phyloP scores from a whole-genome alignment of 345 rosid species.

The Populus alba region DNA sequence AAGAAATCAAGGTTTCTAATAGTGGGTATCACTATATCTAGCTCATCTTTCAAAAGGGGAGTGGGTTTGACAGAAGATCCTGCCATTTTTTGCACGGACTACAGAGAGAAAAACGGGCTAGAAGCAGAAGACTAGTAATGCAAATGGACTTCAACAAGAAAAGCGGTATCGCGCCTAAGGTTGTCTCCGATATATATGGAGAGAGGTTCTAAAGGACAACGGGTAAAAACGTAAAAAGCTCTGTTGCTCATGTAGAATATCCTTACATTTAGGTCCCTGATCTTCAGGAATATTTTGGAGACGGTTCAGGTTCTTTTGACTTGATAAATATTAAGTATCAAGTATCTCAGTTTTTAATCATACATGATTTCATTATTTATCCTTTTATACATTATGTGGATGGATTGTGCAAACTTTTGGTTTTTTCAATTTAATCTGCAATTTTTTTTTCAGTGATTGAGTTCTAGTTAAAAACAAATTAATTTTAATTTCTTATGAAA shows the following conservation, averaged over 20 bases:
- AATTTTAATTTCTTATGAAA: too few relatives aligned
- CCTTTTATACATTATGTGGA: too few relatives aligned
- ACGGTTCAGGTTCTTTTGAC: neutral
- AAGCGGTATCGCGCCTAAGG: neutral
- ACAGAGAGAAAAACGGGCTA: neutral
- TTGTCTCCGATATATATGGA: neutral
- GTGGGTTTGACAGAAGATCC: slow-evolving; percentile 29
- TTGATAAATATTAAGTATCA: neutral
- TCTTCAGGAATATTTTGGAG: neutral
- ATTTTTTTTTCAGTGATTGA: too few relatives aligned
- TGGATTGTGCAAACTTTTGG: too few relatives aligned
- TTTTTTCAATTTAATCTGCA: too few relatives aligned
- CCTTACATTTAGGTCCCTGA: neutral
- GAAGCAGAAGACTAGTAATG: neutral
- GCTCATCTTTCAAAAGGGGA: slow-evolving; percentile 48
- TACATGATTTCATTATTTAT: too few relatives aligned
- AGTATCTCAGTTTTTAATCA: too few relatives aligned
- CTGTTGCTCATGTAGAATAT: neutral
- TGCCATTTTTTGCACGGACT: slow-evolving; percentile 17
- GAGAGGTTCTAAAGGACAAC: neutral
- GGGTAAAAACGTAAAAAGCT: neutral
- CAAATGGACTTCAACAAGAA: neutral
- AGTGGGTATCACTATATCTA: slow-evolving; percentile 53
- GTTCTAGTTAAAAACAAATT: too few relatives aligned
- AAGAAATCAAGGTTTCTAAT: slow-evolving; percentile 47